Percentiles rank a stretch among this genome's conserved stretches.
Conservation (phyloP, 2,329 filamentous ascomycete genomes). For the Aspergillus amoenus region DNA sequence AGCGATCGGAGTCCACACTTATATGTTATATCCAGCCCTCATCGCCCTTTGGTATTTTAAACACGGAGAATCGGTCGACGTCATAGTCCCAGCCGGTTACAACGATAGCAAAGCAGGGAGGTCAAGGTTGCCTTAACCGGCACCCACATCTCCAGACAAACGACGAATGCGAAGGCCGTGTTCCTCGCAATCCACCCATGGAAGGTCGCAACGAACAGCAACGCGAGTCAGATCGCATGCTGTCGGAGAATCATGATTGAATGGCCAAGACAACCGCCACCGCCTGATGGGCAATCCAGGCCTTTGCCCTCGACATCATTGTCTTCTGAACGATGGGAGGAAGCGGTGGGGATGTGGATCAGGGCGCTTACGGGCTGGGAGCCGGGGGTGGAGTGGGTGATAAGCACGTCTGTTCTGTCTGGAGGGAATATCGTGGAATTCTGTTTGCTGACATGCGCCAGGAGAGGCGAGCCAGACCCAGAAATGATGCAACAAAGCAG, state of each 20-base stretch:
- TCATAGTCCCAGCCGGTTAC: background rate
- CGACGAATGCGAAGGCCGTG: background rate
- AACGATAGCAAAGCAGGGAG: background rate
- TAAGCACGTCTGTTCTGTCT: background rate
- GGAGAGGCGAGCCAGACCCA: background rate
- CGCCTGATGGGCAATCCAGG: background rate
- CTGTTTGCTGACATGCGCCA: background rate
- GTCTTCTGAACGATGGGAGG: background rate
- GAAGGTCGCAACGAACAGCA: background rate
- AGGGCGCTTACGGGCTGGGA: background rate
- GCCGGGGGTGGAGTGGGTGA: background rate
- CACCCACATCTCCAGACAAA: background rate
- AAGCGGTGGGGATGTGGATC: background rate
- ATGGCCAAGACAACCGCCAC: background rate
- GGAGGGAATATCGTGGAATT: background rate
- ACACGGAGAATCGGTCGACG: background rate
- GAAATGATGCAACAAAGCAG: conserved; percentile 4
- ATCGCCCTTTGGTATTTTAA: background rate
- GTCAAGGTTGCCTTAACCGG: background rate
- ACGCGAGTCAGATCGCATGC: conserved; percentile 1
- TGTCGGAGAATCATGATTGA: background rate
- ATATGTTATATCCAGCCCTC: background rate
- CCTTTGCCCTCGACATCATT: background rate
- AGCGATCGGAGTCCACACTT: background rate
- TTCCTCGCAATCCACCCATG: conserved; percentile 3